These are phyloP conservation scores for Schwanniomyces yamadae DNA, from an alignment of 805 yeast species.

Conservation along the genomic window DNA sequence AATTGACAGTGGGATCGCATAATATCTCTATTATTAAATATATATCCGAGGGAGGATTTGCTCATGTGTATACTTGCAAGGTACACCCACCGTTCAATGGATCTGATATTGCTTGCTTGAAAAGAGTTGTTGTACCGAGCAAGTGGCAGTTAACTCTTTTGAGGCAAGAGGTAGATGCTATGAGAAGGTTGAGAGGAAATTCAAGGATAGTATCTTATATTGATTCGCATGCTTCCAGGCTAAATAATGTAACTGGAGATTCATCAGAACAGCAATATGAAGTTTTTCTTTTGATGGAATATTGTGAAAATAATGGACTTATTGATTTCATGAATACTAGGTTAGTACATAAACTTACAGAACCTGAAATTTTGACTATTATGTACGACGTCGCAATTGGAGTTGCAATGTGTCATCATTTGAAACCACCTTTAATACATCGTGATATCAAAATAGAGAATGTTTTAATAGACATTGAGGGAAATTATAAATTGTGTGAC, in stretches of 20 bases:
- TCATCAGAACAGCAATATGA: constrained; percentile 55
- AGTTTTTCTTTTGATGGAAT: constrained; percentile 78
- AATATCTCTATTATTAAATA: constrained; percentile 64
- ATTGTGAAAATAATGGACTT: constrained; percentile 70
- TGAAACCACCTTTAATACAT: constrained; percentile 69
- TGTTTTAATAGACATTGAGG: constrained; percentile 59
- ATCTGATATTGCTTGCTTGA: constrained; percentile 69
- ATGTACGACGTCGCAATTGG: constrained; percentile 72
- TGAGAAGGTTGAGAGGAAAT: constrained; percentile 83
- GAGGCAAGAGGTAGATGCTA: constrained; percentile 95
- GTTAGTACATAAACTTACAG: constrained; percentile 62
- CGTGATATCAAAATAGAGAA: constrained; percentile 83
- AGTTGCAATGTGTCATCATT: constrained; percentile 74
- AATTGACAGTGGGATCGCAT: constrained; percentile 82
- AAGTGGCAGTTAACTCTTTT: constrained; percentile 77
- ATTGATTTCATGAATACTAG: constrained; percentile 80
- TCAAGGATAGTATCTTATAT: constrained; percentile 83
- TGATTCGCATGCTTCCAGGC: constrained; percentile 90
- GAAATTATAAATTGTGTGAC: constrained; percentile 71
- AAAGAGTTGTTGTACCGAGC: constrained; percentile 93
- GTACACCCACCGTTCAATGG: constrained; percentile 55
- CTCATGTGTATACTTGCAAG: constrained; percentile 84
- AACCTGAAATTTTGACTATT: constrained; percentile 64
- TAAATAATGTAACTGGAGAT: constrained; percentile 22
- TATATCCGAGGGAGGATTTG: constrained; percentile 90